Evolutionary conservation across 2,329 filamentous ascomycete genomes (phyloP), one percentile per base, ranked within the genome.

Genomic region (Falciphora oryzae): DNA sequence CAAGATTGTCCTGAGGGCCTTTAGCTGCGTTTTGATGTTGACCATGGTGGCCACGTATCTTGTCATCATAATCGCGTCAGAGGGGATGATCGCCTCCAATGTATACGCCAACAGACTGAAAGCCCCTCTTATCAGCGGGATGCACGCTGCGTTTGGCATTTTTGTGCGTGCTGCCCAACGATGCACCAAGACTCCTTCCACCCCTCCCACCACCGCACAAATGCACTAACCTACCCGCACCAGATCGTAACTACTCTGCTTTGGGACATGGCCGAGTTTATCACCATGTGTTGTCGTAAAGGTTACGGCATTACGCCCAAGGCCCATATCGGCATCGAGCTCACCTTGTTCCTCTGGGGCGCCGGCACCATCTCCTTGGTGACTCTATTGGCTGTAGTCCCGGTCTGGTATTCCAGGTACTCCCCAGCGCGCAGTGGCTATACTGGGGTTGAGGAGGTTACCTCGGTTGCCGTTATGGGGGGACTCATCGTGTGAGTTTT

Each of bases 191-290:
- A 8, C 32, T 32, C 11, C 32, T 32, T 8, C 32, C 32, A 13
- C 11, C 11, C 32, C 32, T 44, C 18, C 16, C 44, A 3, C 44
- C 44, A 44, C 38, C 8, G 8, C 8, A n/a, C 7, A 3, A 3
- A 25, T 53, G 7, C 22, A 53, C 22, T 53, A 25, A 53, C 44
- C 3, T n/a, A 11, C 6, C 18, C n/a, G 7, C n/a, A 4, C 25
- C 22, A 62, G 60, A 38, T 25, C 38, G 2, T 29, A 4, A 1
- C 28, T 4, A 28, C 57, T 29, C 59, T 71, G 29, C 7, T 68
- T 10, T 74, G 71, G 72, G 70, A 74, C 60, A 32, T 67, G 32
- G 59, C 64, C 57, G 71, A 74, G 59, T 70, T 72, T 50, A 44
- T 72, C 27, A 69, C 69, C 10, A 66, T 72, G 5, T 67, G 68